Base-by-base conservation (phyloP, 257 asterid species). In the Henckelia pumila region DNA sequence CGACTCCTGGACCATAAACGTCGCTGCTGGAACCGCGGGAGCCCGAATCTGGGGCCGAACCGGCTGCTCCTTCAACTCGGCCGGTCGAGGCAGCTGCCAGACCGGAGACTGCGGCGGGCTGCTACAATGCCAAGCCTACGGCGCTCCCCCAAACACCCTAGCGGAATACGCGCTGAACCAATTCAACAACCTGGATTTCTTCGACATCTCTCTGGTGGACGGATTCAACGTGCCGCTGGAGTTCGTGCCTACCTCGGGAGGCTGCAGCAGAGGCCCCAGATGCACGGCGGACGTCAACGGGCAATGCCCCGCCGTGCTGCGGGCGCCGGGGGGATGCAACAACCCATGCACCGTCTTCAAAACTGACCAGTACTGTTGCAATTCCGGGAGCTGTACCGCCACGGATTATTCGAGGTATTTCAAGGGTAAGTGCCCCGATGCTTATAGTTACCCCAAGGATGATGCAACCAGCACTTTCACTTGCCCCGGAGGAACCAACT, bases 141-240 rank as follows among this genome's bases (percentile, higher is more conserved):
- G 95, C 0, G 2, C 4, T 8, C 85, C 92, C 0, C 95, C 89
- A 0, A 83, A 89, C 73, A 89, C 96, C 3, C 63, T 89, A 0
- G 95, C 90, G 0, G 91, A 87, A 23, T 87, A 52, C 25, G 84
- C 72, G 0, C 68, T 85, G 13, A 83, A 87, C 75, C 81, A 76
- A 6, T 82, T 50, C 63, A 47, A 22, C 6, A 78, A 82, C 63
- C 59, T 73, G 5, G 96, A 85, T 65, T 87, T 82, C 68, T 64
- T 73, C 35, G 93, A 89, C 52, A 85, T 87, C 3, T 89, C 95
- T 1, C 62, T 82, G 0, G 80, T 85, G 5, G 96, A 87, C 6
- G 92, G 96, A 1, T 89, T 85, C 76, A 85, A 89, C 7, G 80
- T 89, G 1, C 84, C 92, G 0, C 74, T 86, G 84, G 82, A 77